Base-by-base conservation (phyloP, 495 filamentous ascomycete genomes). In the Immersiella caudata region DNA sequence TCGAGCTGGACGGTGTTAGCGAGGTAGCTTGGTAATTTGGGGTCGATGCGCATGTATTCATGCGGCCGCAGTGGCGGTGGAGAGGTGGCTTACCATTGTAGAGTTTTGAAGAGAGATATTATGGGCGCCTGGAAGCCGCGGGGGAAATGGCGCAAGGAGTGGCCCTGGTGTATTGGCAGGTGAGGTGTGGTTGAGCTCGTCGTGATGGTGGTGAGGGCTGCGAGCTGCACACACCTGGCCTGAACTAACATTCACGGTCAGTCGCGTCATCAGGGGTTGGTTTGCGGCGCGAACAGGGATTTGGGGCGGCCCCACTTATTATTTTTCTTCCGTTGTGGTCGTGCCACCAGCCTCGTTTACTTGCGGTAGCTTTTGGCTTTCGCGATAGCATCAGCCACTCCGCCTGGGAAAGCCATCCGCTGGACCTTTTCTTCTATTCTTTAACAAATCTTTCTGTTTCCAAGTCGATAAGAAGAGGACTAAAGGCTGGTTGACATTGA, bases 1-100 rank as follows among this genome's bases (percentile, higher is more conserved):
- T 96, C 95, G 81, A 97, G 91, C 95, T 99, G 74, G 26, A 60
- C 18, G 22, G 24, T 36, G 65, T 74, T 72, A 75, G 73, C 54
- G 67, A 56, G 8, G 9, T 26, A 51, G 51, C 4, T 9, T 55
- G 60, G 49, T 12, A 24, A 24, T 49, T 59, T 21, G 55, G 63
- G 55, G 25, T 79, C 79, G 79, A 81, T 81, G 71, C 74, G 80
- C 60, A 63, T 36, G 63, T 0, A 60, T 59, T 51, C 49, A 35
- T 67, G 16, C n/a, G 49, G 1, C 24, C 14, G 59, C 12, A n/a
- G n/a, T n/a, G 11, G 29, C 8, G 18, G 57, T 46, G 16, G 24
- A 26, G 24, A 22, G 55, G 49, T 54, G 57, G 24, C 24, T 8
- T 24, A 55, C 20, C 24, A 26, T 55, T 55, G 52, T 70, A 36